Evolutionary conservation across 306 rosid genomes (phyloP).

Genomic region (Erythrophleum fordii): DNA sequence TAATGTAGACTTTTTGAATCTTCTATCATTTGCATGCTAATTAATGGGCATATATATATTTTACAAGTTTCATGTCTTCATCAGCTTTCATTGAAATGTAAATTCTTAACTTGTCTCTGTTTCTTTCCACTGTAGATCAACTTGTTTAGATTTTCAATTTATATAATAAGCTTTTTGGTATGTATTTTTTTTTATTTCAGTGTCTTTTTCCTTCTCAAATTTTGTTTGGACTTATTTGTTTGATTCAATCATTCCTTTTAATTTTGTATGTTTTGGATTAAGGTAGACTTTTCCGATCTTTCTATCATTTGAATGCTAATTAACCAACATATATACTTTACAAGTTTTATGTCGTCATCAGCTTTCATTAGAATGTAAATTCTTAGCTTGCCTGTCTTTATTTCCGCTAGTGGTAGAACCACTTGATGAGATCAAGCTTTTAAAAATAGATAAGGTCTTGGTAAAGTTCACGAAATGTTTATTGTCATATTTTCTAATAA

Average conservation of each 20-base stretch:
- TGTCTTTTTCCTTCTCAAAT: slow-evolving; percentile 2
- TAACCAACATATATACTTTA: not conserved
- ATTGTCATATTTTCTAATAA: too few species aligned
- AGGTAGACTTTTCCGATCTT: not conserved
- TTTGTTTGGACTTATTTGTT: not conserved
- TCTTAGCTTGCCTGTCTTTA: not conserved
- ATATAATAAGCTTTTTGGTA: not conserved
- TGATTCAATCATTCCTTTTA: not conserved
- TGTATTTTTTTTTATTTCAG: not conserved
- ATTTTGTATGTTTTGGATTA: not conserved
- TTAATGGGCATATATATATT: not conserved
- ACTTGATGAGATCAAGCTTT: not conserved
- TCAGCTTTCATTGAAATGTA: not conserved
- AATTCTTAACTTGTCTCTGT: too few species aligned
- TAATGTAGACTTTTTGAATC: not conserved
- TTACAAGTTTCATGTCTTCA: not conserved
- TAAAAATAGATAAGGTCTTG: not conserved
- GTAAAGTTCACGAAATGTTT: too few species aligned
- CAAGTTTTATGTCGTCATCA: not conserved
- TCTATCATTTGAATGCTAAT: not conserved
- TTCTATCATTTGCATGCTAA: not conserved
- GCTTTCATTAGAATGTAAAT: not conserved
- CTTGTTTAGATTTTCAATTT: not conserved
- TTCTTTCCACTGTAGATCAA: too few species aligned
- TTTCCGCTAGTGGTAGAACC: too few species aligned